These are phyloP conservation scores for Darksidea phi DNA, from an alignment of 495 filamentous ascomycete genomes.

Conservation along the genomic window DNA sequence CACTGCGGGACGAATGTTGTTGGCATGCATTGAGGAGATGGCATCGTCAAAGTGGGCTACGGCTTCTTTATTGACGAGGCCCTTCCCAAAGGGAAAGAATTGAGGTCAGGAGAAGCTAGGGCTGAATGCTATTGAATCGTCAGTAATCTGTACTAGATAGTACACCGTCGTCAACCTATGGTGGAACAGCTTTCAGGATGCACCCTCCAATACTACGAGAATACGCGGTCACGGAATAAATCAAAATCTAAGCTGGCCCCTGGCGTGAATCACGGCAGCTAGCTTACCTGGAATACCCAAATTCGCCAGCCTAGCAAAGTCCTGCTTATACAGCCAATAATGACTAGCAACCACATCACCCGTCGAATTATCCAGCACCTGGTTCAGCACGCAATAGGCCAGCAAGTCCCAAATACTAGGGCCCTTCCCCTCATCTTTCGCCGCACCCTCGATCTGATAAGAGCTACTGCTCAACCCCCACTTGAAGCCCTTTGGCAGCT, in stretches of 20 bases:
- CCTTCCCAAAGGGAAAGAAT: conserved; percentile 48
- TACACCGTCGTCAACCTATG: no score
- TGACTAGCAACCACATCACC: conserved; percentile 47
- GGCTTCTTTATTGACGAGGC: conserved; percentile 46
- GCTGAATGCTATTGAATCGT: conserved; percentile 37
- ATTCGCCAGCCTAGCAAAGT: conserved; percentile 45
- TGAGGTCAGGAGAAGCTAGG: conserved; percentile 48
- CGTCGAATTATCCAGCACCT: conserved; percentile 45
- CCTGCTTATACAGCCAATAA: conserved; percentile 50
- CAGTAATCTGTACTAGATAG: not conserved
- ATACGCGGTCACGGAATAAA: no score
- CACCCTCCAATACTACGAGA: no score
- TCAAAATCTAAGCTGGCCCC: no score
- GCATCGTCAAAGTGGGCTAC: conserved; percentile 49
- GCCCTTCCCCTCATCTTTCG: conserved; percentile 65
- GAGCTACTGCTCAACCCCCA: conserved; percentile 75
- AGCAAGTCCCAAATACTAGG: conserved; percentile 77
- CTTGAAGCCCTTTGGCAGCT: conserved; percentile 68
- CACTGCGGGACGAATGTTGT: conserved; percentile 45
- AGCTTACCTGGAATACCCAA: conserved; percentile 40
- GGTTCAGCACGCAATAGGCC: conserved; percentile 47
- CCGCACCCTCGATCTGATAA: conserved; percentile 75
- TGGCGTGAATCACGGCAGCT: no score
- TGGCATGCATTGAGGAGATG: conserved; percentile 44
- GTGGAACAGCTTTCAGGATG: no score